Evolutionary conservation across 345 rosid genomes (phyloP).

Genomic region (Salix caprea): DNA sequence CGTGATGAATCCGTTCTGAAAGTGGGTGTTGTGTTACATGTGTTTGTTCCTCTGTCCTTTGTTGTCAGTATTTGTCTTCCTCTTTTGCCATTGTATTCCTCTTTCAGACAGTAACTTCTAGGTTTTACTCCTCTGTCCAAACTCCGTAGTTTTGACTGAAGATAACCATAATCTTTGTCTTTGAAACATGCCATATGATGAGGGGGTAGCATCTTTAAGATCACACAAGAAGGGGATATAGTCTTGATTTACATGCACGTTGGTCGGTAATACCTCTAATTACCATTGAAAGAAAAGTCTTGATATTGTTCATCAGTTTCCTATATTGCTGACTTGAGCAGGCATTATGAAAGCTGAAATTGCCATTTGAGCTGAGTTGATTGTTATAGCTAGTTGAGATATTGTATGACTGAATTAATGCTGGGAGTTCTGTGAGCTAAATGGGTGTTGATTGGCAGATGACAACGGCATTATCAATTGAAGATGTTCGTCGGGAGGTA

Average conservation of each 20-base stretch:
- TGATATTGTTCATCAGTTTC: not conserved
- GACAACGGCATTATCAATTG: constrained; percentile 73
- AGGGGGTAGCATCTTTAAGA: too few species aligned
- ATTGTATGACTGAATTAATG: not conserved
- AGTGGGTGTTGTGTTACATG: not conserved
- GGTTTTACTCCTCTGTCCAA: not conserved
- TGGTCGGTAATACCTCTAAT: too few species aligned
- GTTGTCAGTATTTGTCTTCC: not conserved
- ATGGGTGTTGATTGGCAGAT: constrained; percentile 48
- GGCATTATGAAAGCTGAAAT: not conserved
- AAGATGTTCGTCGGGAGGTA: constrained; percentile 90
- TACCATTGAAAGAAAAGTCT: not conserved
- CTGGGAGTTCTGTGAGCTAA: constrained; percentile 7
- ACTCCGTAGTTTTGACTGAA: not conserved
- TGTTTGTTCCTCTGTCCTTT: not conserved
- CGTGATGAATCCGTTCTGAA: not conserved
- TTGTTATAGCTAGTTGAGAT: not conserved
- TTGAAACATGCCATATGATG: too few species aligned
- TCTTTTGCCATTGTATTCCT: not conserved
- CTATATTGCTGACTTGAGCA: not conserved
- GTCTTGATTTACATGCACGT: too few species aligned
- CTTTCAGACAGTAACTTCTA: not conserved
- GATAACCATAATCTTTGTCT: too few species aligned
- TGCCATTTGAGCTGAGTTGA: not conserved
- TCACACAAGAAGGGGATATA: too few species aligned